Conservation (phyloP, 1,284 basidiomycete species). For the Puccinia hordei region DNA sequence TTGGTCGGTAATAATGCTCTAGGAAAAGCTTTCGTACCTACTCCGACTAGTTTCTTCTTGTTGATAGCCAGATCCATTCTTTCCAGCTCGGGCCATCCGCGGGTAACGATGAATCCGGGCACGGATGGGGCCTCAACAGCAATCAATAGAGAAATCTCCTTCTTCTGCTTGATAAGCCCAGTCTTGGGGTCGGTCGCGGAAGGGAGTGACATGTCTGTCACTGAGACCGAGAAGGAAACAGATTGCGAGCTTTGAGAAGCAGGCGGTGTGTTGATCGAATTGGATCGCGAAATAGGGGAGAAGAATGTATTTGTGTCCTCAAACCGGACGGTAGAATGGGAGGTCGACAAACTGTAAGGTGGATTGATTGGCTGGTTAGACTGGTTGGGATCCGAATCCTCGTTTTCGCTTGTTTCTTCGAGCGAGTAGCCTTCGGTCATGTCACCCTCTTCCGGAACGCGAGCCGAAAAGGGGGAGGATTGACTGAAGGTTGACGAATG, state of each 20-base stretch:
- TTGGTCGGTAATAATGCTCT: slow-evolving; percentile 46
- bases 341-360: neutral
- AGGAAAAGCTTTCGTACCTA: slow-evolving; percentile 45
- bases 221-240: slow-evolving; percentile 37
- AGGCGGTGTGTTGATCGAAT: neutral
- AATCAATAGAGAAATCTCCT: slow-evolving; percentile 38
- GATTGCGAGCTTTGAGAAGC: too few species aligned
- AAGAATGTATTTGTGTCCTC: neutral
- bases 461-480: slow-evolving; percentile 9
- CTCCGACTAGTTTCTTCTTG: slow-evolving; percentile 33
- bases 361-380: neutral
- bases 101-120: slow-evolving; percentile 46
- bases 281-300: slow-evolving; percentile 15
- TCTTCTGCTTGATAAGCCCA: slow-evolving; percentile 40
- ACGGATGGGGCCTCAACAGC: slow-evolving; percentile 35
- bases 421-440: slow-evolving; percentile 44
- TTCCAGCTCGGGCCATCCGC: slow-evolving; percentile 46
- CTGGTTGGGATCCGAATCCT: neutral
- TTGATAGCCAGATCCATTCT: slow-evolving; percentile 41
- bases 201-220: slow-evolving; percentile 44
- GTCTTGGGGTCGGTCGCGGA: slow-evolving; percentile 35
- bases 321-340: neutral
- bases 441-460: slow-evolving; percentile 41
- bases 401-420: slow-evolving; percentile 29
- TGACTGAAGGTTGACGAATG: too few species aligned